phyloP scores from a whole-genome alignment of 108 stramenopile species.

The Cyclotella distinguenda region DNA sequence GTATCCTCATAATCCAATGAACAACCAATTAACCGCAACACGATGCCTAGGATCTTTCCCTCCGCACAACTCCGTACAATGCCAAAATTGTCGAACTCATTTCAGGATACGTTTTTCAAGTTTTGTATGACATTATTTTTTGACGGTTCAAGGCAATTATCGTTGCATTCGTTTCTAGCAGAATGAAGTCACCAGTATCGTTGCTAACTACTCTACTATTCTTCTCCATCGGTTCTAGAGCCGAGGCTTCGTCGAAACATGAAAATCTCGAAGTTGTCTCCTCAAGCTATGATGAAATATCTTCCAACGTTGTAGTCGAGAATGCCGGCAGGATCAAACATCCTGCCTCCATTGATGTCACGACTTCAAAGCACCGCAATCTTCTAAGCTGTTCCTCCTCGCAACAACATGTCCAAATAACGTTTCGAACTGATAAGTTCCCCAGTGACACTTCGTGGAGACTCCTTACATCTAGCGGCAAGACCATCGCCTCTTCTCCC shows the following conservation, averaged over 20 bases:
- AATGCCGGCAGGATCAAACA: neutral
- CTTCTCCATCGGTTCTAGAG: neutral
- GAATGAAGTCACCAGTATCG: neutral
- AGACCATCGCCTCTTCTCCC: neutral
- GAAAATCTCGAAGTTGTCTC: neutral
- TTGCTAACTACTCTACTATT: neutral
- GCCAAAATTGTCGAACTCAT: neutral
- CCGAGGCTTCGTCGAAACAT: neutral
- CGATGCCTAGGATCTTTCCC: too few species aligned
- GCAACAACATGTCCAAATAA: neutral
- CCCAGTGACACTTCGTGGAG: constrained; percentile 4
- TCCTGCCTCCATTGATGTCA: neutral
- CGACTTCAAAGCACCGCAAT: neutral
- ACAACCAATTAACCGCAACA: neutral
- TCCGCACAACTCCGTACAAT: too few species aligned
- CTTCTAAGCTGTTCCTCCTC: neutral
- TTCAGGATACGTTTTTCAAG: neutral
- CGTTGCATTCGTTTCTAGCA: neutral
- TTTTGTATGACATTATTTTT: neutral
- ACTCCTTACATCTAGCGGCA: neutral
- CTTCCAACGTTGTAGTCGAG: neutral
- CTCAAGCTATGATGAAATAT: neutral
- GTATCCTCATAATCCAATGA: too few species aligned
- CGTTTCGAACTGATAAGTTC: neutral
- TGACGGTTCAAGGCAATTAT: neutral